A percentile compares a stretch with the other conserved stretches of the same genome.
These are phyloP conservation scores for Fusarium anthophilum DNA, from an alignment of 2,329 filamentous ascomycete species.

Conservation along the genomic window DNA sequence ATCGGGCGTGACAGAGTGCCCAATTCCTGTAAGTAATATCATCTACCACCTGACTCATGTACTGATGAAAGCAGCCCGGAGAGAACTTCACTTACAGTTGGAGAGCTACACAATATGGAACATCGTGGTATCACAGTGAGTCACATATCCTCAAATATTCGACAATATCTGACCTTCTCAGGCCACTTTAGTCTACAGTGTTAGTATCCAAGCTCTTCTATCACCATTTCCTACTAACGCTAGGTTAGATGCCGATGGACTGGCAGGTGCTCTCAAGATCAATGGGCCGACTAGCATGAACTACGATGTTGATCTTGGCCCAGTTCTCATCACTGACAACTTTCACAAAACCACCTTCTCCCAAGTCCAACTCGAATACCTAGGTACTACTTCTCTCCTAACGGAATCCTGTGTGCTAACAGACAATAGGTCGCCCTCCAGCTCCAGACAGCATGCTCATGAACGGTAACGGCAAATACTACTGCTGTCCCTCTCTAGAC, in stretches of 20 bases:
- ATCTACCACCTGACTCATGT: rapidly evolving
- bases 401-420: rapidly evolving
- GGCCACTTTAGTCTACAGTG: constrained; percentile 1
- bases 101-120: background rate
- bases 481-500: background rate
- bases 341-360: background rate
- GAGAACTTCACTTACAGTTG: background rate
- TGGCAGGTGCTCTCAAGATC: background rate
- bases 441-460: constrained; percentile 2
- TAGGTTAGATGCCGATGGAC: background rate
- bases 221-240: background rate
- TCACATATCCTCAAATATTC: rapidly evolving
- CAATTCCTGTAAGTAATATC: background rate
- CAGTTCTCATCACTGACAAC: background rate
- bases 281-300: background rate
- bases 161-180: rapidly evolving
- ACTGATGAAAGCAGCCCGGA: rapidly evolving
- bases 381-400: background rate
- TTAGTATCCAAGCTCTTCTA: background rate
- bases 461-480: background rate
- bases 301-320: background rate
- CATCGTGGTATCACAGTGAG: constrained; percentile 7
- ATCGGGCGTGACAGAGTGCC: background rate
- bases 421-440: background rate
- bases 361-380: background rate